These are phyloP conservation scores for Fonsecaea pedrosoi DNA, from an alignment of 2,329 filamentous ascomycete genomes.

Conservation along the genomic window DNA sequence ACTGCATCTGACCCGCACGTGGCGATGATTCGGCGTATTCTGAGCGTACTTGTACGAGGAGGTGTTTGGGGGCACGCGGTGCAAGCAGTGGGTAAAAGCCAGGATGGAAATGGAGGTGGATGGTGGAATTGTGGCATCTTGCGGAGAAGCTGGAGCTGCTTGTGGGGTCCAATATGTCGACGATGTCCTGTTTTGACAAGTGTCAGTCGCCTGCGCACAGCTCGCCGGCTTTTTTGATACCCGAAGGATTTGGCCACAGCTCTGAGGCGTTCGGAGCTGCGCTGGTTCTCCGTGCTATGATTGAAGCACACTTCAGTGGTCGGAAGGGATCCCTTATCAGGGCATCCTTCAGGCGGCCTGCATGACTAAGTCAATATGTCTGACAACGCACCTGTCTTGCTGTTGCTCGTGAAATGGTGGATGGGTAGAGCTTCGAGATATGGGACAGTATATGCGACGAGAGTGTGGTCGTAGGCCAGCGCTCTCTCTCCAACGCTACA, in stretches of 20 bases:
- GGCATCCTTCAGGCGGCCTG: background rate
- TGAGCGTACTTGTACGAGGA: background rate
- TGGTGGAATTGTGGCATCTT: conserved; percentile 15
- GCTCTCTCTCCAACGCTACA: too few species aligned
- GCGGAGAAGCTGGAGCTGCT: conserved; percentile 23
- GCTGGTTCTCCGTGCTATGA: background rate
- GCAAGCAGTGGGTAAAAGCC: conserved; percentile 23
- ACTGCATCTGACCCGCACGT: conserved; percentile 4
- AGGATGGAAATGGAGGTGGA: conserved; percentile 6
- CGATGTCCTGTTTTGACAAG: conserved; percentile 12
- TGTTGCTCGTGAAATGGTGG: background rate
- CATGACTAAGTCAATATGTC: background rate
- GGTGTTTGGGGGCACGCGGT: background rate
- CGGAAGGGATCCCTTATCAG: background rate
- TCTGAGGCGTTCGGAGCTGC: background rate
- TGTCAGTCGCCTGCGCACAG: background rate
- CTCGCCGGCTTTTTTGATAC: background rate
- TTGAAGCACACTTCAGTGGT: background rate
- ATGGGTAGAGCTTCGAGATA: background rate
- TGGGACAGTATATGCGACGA: background rate
- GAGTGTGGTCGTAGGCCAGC: too few species aligned
- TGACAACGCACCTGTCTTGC: background rate
- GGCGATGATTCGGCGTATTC: conserved; percentile 1
- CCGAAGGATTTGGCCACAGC: background rate
- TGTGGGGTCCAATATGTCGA: conserved; percentile 7